Evolutionary conservation across 208 protist genomes (phyloP).

Genomic region (Eutreptiella sp.): DNA sequence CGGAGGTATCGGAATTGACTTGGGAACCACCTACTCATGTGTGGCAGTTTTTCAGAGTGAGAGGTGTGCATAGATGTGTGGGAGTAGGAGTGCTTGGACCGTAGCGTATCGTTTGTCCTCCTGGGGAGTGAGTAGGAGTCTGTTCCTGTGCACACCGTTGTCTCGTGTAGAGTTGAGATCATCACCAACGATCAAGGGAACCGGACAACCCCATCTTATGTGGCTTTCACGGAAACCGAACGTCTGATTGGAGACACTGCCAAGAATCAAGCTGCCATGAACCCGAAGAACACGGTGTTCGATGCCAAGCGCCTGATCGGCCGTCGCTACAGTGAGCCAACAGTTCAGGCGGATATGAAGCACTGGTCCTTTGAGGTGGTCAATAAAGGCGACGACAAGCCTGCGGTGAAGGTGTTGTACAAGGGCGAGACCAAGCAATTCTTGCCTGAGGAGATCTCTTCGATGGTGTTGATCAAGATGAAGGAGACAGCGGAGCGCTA

Average conservation of each 20-base stretch:
- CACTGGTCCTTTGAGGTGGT: conserved; percentile 84
- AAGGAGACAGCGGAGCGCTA: conserved; percentile 89
- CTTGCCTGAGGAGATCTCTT: conserved; percentile 80
- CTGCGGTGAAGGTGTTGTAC: conserved; percentile 55
- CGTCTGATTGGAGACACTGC: conserved; percentile 73
- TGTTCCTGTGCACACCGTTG: too few relatives aligned
- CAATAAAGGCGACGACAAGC: conserved; percentile 49
- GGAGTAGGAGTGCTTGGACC: too few relatives aligned
- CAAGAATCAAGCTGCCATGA: conserved; percentile 79
- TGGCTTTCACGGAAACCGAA: conserved; percentile 82
- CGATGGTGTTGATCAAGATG: conserved; percentile 87
- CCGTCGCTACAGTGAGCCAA: conserved; percentile 64
- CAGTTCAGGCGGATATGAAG: conserved; percentile 76
- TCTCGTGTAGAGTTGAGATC: conserved; percentile 73
- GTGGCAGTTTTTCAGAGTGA: conserved; percentile 94
- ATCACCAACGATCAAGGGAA: conserved; percentile 91
- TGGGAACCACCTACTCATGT: conserved; percentile 93
- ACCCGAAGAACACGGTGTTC: conserved; percentile 82
- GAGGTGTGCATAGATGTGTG: too few relatives aligned
- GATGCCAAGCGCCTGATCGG: conserved; percentile 95
- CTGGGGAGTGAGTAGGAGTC: too few relatives aligned
- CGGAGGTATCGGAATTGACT: conserved; percentile 80
- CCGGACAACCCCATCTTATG: conserved; percentile 85
- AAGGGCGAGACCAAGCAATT: conserved; percentile 58
- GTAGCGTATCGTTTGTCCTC: too few relatives aligned